Base-by-base conservation (phyloP, 495 filamentous ascomycete genomes). In the Penicillium mononematosum region DNA sequence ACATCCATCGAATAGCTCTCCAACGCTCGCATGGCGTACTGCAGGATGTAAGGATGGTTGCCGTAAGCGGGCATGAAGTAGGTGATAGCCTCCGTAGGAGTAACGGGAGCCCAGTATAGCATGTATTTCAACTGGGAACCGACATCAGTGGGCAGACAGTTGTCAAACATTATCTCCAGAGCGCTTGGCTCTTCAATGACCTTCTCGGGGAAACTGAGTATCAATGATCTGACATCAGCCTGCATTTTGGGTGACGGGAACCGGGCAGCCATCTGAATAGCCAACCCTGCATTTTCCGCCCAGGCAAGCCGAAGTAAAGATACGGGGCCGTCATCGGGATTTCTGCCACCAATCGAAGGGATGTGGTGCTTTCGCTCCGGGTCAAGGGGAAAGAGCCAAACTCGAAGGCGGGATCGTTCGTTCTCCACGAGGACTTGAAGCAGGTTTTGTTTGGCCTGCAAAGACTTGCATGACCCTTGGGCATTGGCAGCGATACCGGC, bases 21-120 rank as follows among this genome's bases (percentile, higher is more conserved):
- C 56, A 99, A 70, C 5, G 94, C 91, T 55, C 92, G 82, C 91
- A 99, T 96, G 9, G 95, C 95, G 72, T 98, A 99, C 69, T 99
- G 95, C 44, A 98, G 81, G 50, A 99, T 84, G 75, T 89, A 96
- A 0, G 95, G 89, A 69, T 99, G 87, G 64, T 96, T 94, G n/a
- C 87, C 85, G 73, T 96, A 98, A 6, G 90, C 83, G 0, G 95
- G 95, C 56, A 96, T 68, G 75, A 98, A 98, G 71, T 91, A 92
- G 0, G 92, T 96, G 7, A 95, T 84, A 5, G 95, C 92, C 16
- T 92, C 92, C 49, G 94, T 87, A 2, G 95, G 94, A 64, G 96
- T 95, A 19, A 96, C 90, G 16, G 95, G 85, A 20, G 89, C 87
- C 95, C 95, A 99, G 71, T 88, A 99, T 7, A 98, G 78, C 17